Evolutionary conservation across 495 filamentous ascomycete genomes (phyloP).

Genomic region (Mytilinidion resinicola): DNA sequence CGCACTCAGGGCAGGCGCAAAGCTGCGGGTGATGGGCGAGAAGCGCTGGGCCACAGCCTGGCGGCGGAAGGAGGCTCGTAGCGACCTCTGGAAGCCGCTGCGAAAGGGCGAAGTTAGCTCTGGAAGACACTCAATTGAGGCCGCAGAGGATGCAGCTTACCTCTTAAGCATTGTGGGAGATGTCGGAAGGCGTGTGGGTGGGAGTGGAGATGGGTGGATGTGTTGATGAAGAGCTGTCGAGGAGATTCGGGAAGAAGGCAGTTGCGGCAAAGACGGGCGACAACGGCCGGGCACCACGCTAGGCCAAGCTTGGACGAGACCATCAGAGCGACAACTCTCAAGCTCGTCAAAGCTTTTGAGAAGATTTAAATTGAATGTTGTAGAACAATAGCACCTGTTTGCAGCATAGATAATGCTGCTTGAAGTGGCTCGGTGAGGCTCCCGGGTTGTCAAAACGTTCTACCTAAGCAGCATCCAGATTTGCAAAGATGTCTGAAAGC

Average conservation of each 20-base stretch:
- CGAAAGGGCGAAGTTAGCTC: slow-evolving; percentile 20
- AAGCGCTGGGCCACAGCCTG: slow-evolving; percentile 28
- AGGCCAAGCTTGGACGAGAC: no score
- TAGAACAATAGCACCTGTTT: no score
- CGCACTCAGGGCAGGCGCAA: slow-evolving; percentile 30
- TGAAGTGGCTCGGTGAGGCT: no score
- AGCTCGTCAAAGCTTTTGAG: no score
- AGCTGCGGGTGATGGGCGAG: slow-evolving; percentile 33
- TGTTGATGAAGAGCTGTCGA: slow-evolving; percentile 1
- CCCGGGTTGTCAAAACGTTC: no score
- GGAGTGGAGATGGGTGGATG: slow-evolving; percentile 33
- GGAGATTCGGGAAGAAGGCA: no score
- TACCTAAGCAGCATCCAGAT: no score
- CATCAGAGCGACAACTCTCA: no score
- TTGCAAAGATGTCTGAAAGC: no score
- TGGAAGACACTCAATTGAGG: slow-evolving; percentile 24
- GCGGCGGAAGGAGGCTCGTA: slow-evolving; percentile 29
- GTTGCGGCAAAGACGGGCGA: background rate
- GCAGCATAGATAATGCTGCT: no score
- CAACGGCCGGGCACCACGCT: background rate
- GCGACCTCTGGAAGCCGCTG: slow-evolving; percentile 37
- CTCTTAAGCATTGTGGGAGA: slow-evolving; percentile 37
- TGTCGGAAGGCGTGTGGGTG: slow-evolving; percentile 33
- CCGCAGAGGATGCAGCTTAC: slow-evolving; percentile 16
- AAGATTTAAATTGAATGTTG: no score